Conservation (phyloP, 495 filamentous ascomycete species). For the Collariella sp. region DNA sequence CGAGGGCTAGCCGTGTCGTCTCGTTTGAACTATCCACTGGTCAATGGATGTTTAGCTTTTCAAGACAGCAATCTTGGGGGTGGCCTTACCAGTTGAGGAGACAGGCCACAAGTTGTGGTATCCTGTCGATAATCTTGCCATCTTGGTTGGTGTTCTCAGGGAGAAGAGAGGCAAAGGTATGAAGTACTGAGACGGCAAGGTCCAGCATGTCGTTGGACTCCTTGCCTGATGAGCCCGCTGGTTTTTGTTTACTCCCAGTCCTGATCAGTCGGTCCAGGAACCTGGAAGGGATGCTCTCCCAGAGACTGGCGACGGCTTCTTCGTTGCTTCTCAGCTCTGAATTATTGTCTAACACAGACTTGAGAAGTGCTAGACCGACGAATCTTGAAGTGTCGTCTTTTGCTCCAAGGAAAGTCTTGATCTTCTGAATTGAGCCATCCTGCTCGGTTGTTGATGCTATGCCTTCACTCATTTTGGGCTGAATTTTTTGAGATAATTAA, state of each 20-base stretch:
- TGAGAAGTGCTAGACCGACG: constrained; percentile 56
- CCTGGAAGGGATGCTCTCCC: constrained; percentile 48
- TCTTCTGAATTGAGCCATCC: constrained; percentile 28
- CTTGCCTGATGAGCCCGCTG: constrained; percentile 1
- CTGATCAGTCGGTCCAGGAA: constrained; percentile 54
- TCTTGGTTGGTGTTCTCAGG: constrained; percentile 36
- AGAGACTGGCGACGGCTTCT: constrained; percentile 30
- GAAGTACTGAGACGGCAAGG: constrained; percentile 50
- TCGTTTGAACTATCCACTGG: constrained; percentile 36
- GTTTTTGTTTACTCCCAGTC: constrained; percentile 30
- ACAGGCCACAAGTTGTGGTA: constrained; percentile 41
- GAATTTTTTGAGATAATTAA: not conserved
- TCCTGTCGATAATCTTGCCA: constrained; percentile 38
- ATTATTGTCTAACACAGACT: constrained; percentile 50
- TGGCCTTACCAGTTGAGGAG: constrained; percentile 43
- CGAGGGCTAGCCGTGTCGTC: constrained; percentile 43
- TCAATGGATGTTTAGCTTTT: constrained; percentile 14
- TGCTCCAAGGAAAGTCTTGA: constrained; percentile 41
- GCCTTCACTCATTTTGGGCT: constrained; percentile 9
- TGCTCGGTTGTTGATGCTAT: constrained; percentile 1
- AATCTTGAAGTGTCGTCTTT: constrained; percentile 58
- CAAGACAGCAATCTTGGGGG: not conserved
- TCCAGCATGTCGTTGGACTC: constrained; percentile 49
- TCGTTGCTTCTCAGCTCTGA: constrained; percentile 36
- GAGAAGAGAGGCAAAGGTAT: constrained; percentile 49